Base-by-base conservation (phyloP, 2,329 filamentous ascomycete species). In the Neopestalotiopsis rosae region DNA sequence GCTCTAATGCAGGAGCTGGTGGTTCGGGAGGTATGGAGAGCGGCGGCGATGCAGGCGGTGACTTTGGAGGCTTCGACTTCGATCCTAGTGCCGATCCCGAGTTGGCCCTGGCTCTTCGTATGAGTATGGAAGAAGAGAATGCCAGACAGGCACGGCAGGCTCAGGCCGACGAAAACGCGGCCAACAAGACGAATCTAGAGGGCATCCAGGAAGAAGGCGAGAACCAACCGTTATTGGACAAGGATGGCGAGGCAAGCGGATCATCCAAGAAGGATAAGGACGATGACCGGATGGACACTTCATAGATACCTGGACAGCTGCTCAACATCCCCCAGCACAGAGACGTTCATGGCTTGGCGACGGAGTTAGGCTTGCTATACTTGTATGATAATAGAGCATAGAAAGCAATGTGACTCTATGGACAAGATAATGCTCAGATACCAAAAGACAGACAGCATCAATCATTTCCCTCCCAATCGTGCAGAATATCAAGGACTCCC, bases 101-200 rank as follows among this genome's bases (percentile, higher is more conserved):
- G 81, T 85, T 99, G 77, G 96, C 96, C 28, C 89, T 99, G 74
- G 96, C 96, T 66, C 85, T 99, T 79, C 91, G 96, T 72, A 97
- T 99, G 94, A 97, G 94, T 81, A 94, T 97, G 89, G 96, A 99
- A 80, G 96, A 99, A 80, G 96, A 99, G 83, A 97, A 97, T 85
- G 95, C 95, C 71, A 87, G 96, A 76, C 91, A 97, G 82, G 95
- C 97, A 80, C 94, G 94, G 83, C 90, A 92, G 77, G 93, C 92
- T 75, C 90, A 91, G 75, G 90, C 94, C 72, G 91, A 93, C 74
- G 91, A 93, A 74, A 88, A 90, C 74, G 88, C 89, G 58, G 88
- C 92, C 67, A 89, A 90, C 74, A 95, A 95, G 84, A 89, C 89
- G 58, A 89, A 90, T 61, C 85, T 98, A 73, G 94, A 94, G 77